A percentile compares a stretch with the other conserved stretches of the same genome.
These are phyloP conservation scores for Trametes punicea DNA, from an alignment of 768 basidiomycete genomes.

Conservation along the genomic window DNA sequence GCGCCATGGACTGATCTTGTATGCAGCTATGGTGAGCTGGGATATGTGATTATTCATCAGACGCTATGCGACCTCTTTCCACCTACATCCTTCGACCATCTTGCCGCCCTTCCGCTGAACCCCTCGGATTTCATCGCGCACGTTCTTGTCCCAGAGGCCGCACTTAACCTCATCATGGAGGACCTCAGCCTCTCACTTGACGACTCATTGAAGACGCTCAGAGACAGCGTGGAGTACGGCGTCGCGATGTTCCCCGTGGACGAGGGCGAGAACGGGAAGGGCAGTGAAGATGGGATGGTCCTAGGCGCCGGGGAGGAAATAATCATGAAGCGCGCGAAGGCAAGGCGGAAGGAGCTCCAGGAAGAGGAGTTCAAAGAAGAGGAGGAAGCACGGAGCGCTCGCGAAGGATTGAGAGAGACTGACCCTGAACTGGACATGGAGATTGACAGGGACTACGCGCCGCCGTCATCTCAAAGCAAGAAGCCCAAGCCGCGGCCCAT, in stretches of 20 bases:
- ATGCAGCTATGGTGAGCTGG: slow-evolving; percentile 79
- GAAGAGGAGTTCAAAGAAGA: slow-evolving; percentile 35
- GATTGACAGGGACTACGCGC: slow-evolving; percentile 1
- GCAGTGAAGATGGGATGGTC: neutral
- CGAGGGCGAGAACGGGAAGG: slow-evolving; percentile 28
- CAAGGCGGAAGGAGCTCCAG: slow-evolving; percentile 39
- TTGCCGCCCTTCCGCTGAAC: slow-evolving; percentile 60
- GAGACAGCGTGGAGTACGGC: slow-evolving; percentile 80
- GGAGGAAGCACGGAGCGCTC: slow-evolving; percentile 6
- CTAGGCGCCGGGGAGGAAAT: slow-evolving; percentile 41
- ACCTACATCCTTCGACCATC: slow-evolving; percentile 49
- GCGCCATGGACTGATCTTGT: neutral
- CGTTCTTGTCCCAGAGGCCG: slow-evolving; percentile 88
- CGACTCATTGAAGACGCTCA: slow-evolving; percentile 57
- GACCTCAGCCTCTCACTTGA: slow-evolving; percentile 52
- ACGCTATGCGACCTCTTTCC: slow-evolving; percentile 77
- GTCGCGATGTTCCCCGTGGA: slow-evolving; percentile 80
- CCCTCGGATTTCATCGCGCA: slow-evolving; percentile 76
- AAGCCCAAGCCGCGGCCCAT: slow-evolving; percentile 1
- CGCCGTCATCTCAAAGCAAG: neutral
- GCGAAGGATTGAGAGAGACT: neutral
- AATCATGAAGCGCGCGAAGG: slow-evolving; percentile 42
- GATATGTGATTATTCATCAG: slow-evolving; percentile 77
- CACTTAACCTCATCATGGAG: slow-evolving; percentile 74
- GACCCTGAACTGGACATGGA: slow-evolving; percentile 1